These are phyloP conservation scores for Suillus subaureus DNA, from an alignment of 768 basidiomycete genomes.

Conservation along the genomic window DNA sequence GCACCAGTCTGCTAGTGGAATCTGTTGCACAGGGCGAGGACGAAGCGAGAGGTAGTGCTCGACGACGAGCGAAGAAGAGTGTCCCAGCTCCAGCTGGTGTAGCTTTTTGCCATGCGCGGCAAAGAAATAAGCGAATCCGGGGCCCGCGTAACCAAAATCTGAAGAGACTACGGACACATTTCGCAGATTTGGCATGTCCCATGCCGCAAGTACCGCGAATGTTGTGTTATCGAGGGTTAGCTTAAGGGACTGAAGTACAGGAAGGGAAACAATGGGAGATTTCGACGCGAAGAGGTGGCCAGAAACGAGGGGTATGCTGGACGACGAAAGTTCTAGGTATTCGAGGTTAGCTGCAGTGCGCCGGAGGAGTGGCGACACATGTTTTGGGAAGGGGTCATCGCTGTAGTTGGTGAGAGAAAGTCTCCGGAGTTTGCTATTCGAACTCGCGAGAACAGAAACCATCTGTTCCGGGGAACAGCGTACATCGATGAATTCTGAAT, in stretches of 20 bases:
- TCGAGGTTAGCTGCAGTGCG: slow-evolving; percentile 58
- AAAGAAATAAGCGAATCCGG: slow-evolving; percentile 68
- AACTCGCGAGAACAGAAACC: slow-evolving; percentile 58
- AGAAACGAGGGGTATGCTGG: slow-evolving; percentile 46
- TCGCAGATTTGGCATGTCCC: slow-evolving; percentile 64
- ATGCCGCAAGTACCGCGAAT: slow-evolving; percentile 63
- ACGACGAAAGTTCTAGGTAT: slow-evolving; percentile 69
- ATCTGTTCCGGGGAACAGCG: slow-evolving; percentile 57
- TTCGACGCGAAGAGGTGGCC: slow-evolving; percentile 24
- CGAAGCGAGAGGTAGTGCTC: slow-evolving; percentile 64
- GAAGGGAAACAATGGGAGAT: slow-evolving; percentile 43
- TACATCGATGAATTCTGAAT: slow-evolving; percentile 45
- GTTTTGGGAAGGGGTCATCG: slow-evolving; percentile 56
- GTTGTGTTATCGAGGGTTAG: slow-evolving; percentile 72
- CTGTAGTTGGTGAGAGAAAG: slow-evolving; percentile 78
- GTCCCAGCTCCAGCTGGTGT: slow-evolving; percentile 70
- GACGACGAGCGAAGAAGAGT: slow-evolving; percentile 65
- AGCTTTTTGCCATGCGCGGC: slow-evolving; percentile 63
- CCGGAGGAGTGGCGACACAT: slow-evolving; percentile 54
- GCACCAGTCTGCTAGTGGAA: slow-evolving; percentile 67
- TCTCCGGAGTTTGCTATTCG: slow-evolving; percentile 53
- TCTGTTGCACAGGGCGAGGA: slow-evolving; percentile 35
- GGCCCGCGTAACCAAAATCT: slow-evolving; percentile 70
- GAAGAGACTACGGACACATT: slow-evolving; percentile 70
- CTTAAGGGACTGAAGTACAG: slow-evolving; percentile 68